Evolutionary conservation across 176 grass and related monocot genomes (phyloP).

Genomic region (Eragrostis curvula): DNA sequence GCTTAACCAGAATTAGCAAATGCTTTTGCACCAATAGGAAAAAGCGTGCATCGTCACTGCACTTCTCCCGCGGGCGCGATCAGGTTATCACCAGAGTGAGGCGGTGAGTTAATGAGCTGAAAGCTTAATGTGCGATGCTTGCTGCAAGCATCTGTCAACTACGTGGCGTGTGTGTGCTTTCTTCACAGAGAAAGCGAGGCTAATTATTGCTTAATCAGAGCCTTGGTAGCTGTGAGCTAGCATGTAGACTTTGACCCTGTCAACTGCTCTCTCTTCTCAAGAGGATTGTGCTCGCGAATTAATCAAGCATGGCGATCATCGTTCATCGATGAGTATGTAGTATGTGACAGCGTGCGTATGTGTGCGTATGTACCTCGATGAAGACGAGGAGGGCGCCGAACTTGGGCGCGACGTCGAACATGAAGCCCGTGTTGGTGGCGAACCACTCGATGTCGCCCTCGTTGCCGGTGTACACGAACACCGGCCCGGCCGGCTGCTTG

Average conservation of each 20-base stretch:
- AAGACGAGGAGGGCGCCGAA: constrained; percentile 91
- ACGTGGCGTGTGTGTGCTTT: not conserved
- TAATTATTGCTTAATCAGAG: not conserved
- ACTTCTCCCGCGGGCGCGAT: not conserved
- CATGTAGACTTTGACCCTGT: not conserved
- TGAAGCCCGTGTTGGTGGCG: constrained; percentile 81
- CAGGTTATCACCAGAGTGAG: not conserved
- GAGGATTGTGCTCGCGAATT: not conserved
- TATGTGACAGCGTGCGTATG: too few species aligned
- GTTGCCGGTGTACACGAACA: constrained; percentile 96
- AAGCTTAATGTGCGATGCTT: not conserved
- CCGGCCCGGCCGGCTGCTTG: constrained; percentile 39
- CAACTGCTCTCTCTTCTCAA: too few species aligned
- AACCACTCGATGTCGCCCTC: constrained; percentile 93
- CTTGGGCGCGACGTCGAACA: constrained; percentile 82
- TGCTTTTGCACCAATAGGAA: not conserved
- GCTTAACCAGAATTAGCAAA: not conserved
- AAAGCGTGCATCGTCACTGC: not conserved
- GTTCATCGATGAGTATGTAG: too few species aligned
- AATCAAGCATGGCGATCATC: not conserved
- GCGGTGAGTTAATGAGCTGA: not conserved
- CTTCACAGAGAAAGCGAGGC: not conserved
- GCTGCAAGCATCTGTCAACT: not conserved
- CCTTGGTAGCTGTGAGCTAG: not conserved
- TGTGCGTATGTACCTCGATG: constrained; percentile 63